Evolutionary conservation across 768 basidiomycete species (phyloP).

Genomic region (Leccinum boreale): DNA sequence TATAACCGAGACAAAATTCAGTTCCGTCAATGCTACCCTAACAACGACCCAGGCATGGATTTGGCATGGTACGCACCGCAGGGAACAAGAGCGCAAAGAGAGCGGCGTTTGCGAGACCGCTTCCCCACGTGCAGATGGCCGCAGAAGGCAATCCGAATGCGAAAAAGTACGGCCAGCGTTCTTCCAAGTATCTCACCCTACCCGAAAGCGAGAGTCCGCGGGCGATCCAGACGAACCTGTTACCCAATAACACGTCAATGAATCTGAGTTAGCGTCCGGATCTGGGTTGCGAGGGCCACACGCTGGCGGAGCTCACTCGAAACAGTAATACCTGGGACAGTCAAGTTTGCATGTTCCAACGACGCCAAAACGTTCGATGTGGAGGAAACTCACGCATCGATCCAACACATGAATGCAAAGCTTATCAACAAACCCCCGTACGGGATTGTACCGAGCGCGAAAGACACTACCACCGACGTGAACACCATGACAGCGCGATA

Average conservation of each 20-base stretch:
- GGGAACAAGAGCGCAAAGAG: slow-evolving; percentile 83
- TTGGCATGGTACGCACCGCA: slow-evolving; percentile 43
- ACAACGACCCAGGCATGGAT: neutral
- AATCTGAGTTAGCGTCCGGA: neutral
- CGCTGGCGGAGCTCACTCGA: slow-evolving; percentile 55
- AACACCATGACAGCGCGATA: slow-evolving; percentile 81
- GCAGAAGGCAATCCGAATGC: slow-evolving; percentile 82
- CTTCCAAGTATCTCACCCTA: slow-evolving; percentile 73
- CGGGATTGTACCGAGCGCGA: slow-evolving; percentile 62
- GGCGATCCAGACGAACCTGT: slow-evolving; percentile 76
- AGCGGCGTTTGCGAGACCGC: slow-evolving; percentile 74
- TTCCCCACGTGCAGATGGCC: slow-evolving; percentile 68
- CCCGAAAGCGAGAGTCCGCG: slow-evolving; percentile 66
- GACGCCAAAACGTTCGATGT: neutral
- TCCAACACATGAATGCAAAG: slow-evolving; percentile 80
- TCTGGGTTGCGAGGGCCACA: neutral
- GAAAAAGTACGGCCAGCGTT: slow-evolving; percentile 87
- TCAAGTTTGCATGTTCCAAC: slow-evolving; percentile 2
- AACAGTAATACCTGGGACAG: slow-evolving; percentile 76
- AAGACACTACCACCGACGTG: slow-evolving; percentile 69
- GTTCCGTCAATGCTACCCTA: slow-evolving; percentile 1
- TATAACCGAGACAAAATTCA: slow-evolving; percentile 27
- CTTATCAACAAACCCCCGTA: slow-evolving; percentile 55
- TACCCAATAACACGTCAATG: slow-evolving; percentile 10
- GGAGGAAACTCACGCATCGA: slow-evolving; percentile 68